Base-by-base conservation (phyloP, 306 rosid species). In the Cicer arietinum region DNA sequence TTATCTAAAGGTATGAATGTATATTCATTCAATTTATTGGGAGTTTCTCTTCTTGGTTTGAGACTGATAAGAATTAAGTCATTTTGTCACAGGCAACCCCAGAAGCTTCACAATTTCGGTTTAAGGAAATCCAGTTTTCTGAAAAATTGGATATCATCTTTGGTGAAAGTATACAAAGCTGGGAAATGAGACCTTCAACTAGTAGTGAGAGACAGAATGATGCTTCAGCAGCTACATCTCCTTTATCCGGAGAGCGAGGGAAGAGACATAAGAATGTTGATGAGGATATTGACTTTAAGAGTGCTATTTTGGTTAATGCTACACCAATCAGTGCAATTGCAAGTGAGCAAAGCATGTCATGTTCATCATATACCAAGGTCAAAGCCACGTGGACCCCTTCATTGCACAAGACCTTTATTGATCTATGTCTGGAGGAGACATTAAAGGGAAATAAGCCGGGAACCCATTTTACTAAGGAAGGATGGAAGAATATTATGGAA, bases 401-500 rank as follows among this genome's bases (percentile, higher is more conserved):
- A 17, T 14, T 82, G 75, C 96, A 90, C 73, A 61, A 76, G 81
- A 80, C 73, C 67, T 90, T 90, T 57, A 44, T 90, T 76, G 91
- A 88, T 76, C 67, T 86, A 73, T 90, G 88, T 74, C 69, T 90
- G 74, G 88, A 86, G 70, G 90, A 88, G 88, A 85, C 87, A 20
- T 68, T 88, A 42, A 83, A 86, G 76, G 92, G 96, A 76, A 88
- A 88, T 71, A 90, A 88, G 67, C 93, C 91, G 0, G 79, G 87
- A 63, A 83, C 89, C 45, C 87, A 88, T 90, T 90, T 90, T 82
- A 90, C 85, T 0, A 88, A 74, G 86, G 90, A 86, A 53, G 92
- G 91, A 78, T 90, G 96, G 92, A 86, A 62, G 78, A 90, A 84
- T 69, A 88, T 90, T 53, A 63, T 85, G 14, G 85, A 80, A 39